Base-by-base conservation (phyloP, 305 asterid genomes). In the Solanum aculeatissimum region DNA sequence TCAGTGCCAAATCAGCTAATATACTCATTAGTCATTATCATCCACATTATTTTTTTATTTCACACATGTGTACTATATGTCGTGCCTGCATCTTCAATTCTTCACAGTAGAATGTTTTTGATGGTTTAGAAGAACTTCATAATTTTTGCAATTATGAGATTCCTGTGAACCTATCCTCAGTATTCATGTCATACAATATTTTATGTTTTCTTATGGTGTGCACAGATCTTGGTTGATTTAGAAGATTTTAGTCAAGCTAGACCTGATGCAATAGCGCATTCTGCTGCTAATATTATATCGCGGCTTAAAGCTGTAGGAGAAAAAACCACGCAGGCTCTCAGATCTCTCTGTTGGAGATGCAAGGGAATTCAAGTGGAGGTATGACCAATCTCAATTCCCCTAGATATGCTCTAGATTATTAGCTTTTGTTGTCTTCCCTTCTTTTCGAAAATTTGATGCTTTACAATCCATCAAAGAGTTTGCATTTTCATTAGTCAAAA, bases 341-440 rank as follows among this genome's bases (percentile, higher is more conserved):
- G 92, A 89, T 94, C 99, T 51, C 92, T 95, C 60, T 96, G 98
- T 87, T 95, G 96, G 99, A 93, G 97, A 92, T 91, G 94, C 93
- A 94, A 93, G 95, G 97, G 98, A 69, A 92, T 95, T 86, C 97
- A 92, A 92, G 98, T 89, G 63, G 97, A 96, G 98, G 98, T 95
- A 96, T 84, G 47, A 10, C 29, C 29, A 29, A 29, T 77, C 65
- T 29, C 63, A 51, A 23, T 77, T 18, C 47, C 43, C 65, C 19
- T 77, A 53, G 82, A 77, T 77, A 51, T 77, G 42, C 29, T 51
- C 65, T 77, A 51, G 66, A 77, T 51, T 23, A 27, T 51, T 77
- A 16, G 49, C 15, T 51, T 77, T 29, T 51, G 66, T 49, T 49
- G 25, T 77, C 47, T 77, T 74, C 47, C 49, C 12, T 51, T 77